Percentiles rank a stretch among this genome's conserved stretches.
Conservation (phyloP, 495 filamentous ascomycete genomes). For the Penicillium desertorum region DNA sequence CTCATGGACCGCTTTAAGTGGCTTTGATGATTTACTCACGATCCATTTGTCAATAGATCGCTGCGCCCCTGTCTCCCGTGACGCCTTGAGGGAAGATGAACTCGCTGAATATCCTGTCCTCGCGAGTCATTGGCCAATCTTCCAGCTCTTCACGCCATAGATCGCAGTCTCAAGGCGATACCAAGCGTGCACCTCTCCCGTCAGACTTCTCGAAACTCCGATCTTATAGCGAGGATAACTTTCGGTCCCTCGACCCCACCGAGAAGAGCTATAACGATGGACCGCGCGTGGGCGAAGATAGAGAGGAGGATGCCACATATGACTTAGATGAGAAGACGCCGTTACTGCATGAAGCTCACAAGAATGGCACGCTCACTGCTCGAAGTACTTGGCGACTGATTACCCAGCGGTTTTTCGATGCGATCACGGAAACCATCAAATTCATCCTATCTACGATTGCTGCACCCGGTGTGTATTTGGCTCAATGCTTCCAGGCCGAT, state of each 20-base stretch:
- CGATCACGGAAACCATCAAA: slow-evolving; percentile 64
- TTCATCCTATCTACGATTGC: slow-evolving; percentile 76
- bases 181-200: slow-evolving; percentile 44
- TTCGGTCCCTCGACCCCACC: slow-evolving; percentile 32
- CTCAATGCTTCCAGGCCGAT: slow-evolving; percentile 78
- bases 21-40: slow-evolving; percentile 32
- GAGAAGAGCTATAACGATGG: slow-evolving; percentile 40
- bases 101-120: slow-evolving; percentile 92
- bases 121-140: slow-evolving; percentile 72
- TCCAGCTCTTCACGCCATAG: slow-evolving; percentile 54
- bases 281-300: slow-evolving; percentile 30
- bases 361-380: slow-evolving; percentile 57
- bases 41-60: slow-evolving; percentile 31
- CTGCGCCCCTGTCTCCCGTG: slow-evolving; percentile 52
- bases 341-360: slow-evolving; percentile 45
- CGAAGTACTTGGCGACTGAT: slow-evolving; percentile 47
- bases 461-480: slow-evolving; percentile 75
- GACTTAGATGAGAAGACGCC: slow-evolving; percentile 66
- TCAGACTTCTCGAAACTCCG: slow-evolving; percentile 47
- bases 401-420: slow-evolving; percentile 49
- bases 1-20: slow-evolving; percentile 22
- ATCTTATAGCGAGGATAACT: slow-evolving; percentile 49
- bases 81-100: slow-evolving; percentile 77
- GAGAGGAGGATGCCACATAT: slow-evolving; percentile 31
- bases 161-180: slow-evolving; percentile 64